Conservation (phyloP, 768 basidiomycete species). For the Mycena belliarum region DNA sequence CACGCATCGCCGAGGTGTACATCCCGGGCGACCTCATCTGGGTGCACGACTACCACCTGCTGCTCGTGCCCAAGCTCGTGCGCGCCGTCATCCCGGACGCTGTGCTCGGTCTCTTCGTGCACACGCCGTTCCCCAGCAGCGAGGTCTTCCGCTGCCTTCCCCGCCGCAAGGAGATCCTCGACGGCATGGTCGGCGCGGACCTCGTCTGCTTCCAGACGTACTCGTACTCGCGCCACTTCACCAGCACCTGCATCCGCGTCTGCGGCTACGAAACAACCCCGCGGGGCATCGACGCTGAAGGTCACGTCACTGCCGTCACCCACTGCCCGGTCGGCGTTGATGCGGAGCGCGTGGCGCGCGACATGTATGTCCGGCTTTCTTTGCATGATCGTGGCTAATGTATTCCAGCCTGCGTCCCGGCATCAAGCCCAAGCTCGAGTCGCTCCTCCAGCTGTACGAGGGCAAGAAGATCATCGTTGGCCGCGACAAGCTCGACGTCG, state of each 20-base stretch:
- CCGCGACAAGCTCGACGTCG: constrained; percentile 96
- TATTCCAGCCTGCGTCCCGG: constrained; percentile 64
- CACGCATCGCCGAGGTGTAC: constrained; percentile 35
- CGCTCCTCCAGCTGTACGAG: constrained; percentile 81
- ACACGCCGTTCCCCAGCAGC: constrained; percentile 96
- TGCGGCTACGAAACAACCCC: constrained; percentile 89
- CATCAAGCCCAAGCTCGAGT: constrained; percentile 87
- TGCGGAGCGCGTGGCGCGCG: constrained; percentile 82
- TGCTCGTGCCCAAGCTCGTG: constrained; percentile 85
- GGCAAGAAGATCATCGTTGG: constrained; percentile 99
- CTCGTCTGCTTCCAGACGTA: constrained; percentile 88
- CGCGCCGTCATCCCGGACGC: constrained; percentile 69
- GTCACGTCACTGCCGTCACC: constrained; percentile 77
- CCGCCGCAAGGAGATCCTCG: constrained; percentile 89
- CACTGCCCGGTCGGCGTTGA: constrained; percentile 97
- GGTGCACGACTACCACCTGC: constrained; percentile 95
- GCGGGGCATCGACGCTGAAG: constrained; percentile 79
- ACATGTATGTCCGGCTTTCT: constrained; percentile 52
- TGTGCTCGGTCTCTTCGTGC: constrained; percentile 89
- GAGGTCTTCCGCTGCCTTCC: constrained; percentile 95
- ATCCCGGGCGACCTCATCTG: constrained; percentile 81
- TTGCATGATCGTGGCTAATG: neutral
- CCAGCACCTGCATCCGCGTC: constrained; percentile 91
- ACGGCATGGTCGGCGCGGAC: constrained; percentile 97
- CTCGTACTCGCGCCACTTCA: constrained; percentile 78